Conservation (phyloP, 306 rosid genomes). For the Trifolium dubium region DNA sequence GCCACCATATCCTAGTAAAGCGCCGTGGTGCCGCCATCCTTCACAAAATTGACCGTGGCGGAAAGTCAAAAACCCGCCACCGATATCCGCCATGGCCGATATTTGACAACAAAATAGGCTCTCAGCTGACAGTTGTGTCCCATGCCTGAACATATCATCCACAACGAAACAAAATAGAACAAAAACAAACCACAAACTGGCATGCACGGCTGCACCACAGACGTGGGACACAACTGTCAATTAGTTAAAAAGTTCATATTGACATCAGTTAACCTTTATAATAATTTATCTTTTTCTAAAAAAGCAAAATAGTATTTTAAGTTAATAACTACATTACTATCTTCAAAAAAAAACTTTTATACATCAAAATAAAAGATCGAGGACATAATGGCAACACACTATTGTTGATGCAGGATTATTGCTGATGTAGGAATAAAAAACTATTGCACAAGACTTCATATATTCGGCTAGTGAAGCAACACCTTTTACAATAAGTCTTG, state of each 20-base stretch:
- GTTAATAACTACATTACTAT: background rate
- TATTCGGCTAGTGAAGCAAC: background rate
- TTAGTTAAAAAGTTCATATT: background rate
- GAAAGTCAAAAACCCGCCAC: background rate
- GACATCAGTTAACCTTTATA: background rate
- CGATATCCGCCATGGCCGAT: background rate
- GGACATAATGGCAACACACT: background rate
- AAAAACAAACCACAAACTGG: background rate
- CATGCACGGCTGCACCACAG: background rate
- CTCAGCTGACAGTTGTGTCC: background rate
- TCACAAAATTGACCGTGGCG: too few species aligned
- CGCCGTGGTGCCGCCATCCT: too few species aligned
- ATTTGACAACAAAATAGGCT: background rate
- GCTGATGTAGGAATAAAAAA: background rate
- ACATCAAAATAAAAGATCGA: background rate
- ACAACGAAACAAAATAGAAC: background rate
- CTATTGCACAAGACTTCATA: background rate
- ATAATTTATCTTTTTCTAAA: background rate
- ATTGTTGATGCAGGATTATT: background rate
- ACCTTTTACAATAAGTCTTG: background rate
- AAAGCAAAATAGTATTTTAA: background rate
- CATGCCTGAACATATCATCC: background rate
- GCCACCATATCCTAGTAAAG: too few species aligned
- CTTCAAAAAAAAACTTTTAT: background rate
- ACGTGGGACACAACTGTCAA: background rate